These are phyloP conservation scores for Yamadazyma takamatsuzukensis DNA, from an alignment of 805 yeast species.

Conservation along the genomic window DNA sequence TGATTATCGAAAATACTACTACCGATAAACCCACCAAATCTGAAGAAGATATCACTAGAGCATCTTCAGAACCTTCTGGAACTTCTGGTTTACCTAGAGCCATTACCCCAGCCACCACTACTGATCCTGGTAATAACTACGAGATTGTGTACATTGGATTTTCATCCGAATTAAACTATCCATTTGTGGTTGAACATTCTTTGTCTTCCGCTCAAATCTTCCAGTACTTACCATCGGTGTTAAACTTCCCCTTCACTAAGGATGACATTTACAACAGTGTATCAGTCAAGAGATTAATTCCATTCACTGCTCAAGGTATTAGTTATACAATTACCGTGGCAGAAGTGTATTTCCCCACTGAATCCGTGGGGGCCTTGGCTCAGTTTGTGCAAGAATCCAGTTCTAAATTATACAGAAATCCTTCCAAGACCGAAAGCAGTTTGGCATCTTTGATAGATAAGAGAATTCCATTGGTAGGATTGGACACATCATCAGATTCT, in stretches of 20 bases:
- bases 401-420: constrained; percentile 62
- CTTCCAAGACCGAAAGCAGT: constrained; percentile 49
- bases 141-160: constrained; percentile 73
- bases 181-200: constrained; percentile 71
- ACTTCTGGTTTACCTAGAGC: constrained; percentile 65
- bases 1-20: constrained; percentile 22
- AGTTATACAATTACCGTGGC: constrained; percentile 83
- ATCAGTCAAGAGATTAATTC: constrained; percentile 66
- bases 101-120: constrained; percentile 63
- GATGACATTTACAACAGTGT: constrained; percentile 35
- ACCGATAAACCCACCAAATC: constrained; percentile 12
- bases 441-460: constrained; percentile 72
- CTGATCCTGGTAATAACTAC: constrained; percentile 43
- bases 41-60: constrained; percentile 34
- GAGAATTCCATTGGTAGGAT: constrained; percentile 55
- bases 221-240: constrained; percentile 74
- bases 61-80: constrained; percentile 24
- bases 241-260: constrained; percentile 56
- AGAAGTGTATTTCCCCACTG: constrained; percentile 72
- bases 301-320: constrained; percentile 54
- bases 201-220: constrained; percentile 81
- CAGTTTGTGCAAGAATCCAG: constrained; percentile 43
- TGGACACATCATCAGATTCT: constrained; percentile 18
- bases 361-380: constrained; percentile 47
- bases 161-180: constrained; percentile 74